Conservation (phyloP, 2,329 filamentous ascomycete species). For the Dactylella cylindrospora region DNA sequence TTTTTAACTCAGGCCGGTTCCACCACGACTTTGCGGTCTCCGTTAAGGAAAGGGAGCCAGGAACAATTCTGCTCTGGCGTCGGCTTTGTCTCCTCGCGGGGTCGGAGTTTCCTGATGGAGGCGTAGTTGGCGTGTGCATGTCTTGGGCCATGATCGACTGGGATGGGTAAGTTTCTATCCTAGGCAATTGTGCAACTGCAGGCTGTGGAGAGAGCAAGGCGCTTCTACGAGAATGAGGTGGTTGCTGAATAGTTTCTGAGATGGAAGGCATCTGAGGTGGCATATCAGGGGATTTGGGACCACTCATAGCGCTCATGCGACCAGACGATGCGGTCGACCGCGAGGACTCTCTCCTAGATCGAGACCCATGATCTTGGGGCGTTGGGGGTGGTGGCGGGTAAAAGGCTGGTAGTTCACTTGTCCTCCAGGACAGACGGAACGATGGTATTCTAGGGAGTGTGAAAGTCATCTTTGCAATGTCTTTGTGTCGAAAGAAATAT, state of each 20-base stretch:
- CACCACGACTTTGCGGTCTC: slow-evolving; percentile 26
- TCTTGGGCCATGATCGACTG: not conserved
- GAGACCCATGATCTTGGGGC: slow-evolving; percentile 6
- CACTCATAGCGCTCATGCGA: slow-evolving; percentile 3
- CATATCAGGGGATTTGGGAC: slow-evolving; percentile 29
- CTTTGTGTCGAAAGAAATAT: not conserved
- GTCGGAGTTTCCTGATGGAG: no score
- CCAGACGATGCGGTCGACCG: slow-evolving; percentile 1
- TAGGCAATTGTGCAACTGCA: slow-evolving; percentile 1
- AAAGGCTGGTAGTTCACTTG: slow-evolving; percentile 2
- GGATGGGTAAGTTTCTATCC: not conserved
- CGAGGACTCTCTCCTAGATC: slow-evolving; percentile 27
- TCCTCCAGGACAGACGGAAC: slow-evolving; percentile 29
- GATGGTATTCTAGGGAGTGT: slow-evolving; percentile 32
- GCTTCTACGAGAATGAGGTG: not conserved
- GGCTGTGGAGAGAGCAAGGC: not conserved
- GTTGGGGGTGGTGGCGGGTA: slow-evolving; percentile 17
- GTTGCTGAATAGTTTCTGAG: slow-evolving; percentile 15
- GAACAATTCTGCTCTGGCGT: no score
- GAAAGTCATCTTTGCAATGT: slow-evolving; percentile 21
- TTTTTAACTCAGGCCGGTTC: slow-evolving; percentile 29
- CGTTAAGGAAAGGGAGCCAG: slow-evolving; percentile 15
- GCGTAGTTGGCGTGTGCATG: not conserved
- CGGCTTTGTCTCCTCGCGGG: no score
- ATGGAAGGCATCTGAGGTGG: slow-evolving; percentile 34